Base-by-base conservation (phyloP, 2,329 filamentous ascomycete species). In the Metarhizium humberi region DNA sequence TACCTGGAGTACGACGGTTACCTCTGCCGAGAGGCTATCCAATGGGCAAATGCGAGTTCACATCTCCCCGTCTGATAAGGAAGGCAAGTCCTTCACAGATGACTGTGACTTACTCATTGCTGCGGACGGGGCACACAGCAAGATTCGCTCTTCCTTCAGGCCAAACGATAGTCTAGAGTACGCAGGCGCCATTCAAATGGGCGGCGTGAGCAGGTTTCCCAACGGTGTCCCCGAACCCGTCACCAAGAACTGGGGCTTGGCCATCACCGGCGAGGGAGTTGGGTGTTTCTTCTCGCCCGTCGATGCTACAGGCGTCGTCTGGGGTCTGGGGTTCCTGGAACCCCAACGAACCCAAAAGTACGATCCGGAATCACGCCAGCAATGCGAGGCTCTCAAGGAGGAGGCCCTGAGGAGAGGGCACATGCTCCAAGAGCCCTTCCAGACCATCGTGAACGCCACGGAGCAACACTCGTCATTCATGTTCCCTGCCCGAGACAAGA, bases 401-500 rank as follows among this genome's bases (percentile, higher is more conserved):
- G 16, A 43, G 40, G 10, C 16, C 40, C 40, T 43, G 4, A 50
- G 8, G 13, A 13, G 13, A 20, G 66, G 70, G 10, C 63, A 64
- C 36, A 61, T 59, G 38, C 69, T 73, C 50, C 55, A 54, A 2
- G 70, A 70, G 54, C 69, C 67, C 3, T 73, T 75, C 52, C 56
- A 32, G 16, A 66, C 61, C n/a, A 61, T 75, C 20, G 55, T 76
- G 20, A 29, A 57, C 4, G 63, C 63, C 1, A 75, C 0, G 68
- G 25, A 72, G 52, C 66, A 63, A 14, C 59, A 59, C 16, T 68
- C 67, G 10, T 58, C 69, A 10, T 67, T 69, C 57, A 55, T 67
- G n/a, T 64, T 73, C 51, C 71, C 73, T 25, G 67, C 70, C 3
- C 67, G 64, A 60, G 74, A 77, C 55, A 75, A 75, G 58, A 56